Evolutionary conservation across 2,329 filamentous ascomycete genomes (phyloP).

Genomic region (Colletotrichum aenigma): DNA sequence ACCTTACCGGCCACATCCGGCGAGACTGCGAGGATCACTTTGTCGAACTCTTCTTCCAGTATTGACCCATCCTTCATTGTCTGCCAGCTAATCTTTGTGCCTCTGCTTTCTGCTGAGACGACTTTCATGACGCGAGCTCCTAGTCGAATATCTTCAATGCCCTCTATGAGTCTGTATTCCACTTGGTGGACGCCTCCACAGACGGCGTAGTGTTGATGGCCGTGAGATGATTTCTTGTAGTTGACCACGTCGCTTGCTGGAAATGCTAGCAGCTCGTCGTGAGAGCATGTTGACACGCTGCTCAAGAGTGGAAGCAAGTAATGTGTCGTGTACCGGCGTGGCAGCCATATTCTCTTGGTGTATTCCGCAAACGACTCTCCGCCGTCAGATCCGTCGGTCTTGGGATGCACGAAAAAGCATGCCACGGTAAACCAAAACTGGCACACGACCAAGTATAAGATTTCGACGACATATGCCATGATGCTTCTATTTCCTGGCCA

Average conservation of each 20-base stretch:
- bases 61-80: not conserved
- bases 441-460: slow-evolving; percentile 48
- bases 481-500: slow-evolving; percentile 40
- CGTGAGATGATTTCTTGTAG: slow-evolving; percentile 52
- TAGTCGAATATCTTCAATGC: slow-evolving; percentile 43
- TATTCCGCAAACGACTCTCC: slow-evolving; percentile 55
- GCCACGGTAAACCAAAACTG: slow-evolving; percentile 59
- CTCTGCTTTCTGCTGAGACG: slow-evolving; percentile 25
- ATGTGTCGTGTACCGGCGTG: slow-evolving; percentile 47
- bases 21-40: slow-evolving; percentile 58
- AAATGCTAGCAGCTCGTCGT: slow-evolving; percentile 52
- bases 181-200: slow-evolving; percentile 53
- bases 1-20: slow-evolving; percentile 55
- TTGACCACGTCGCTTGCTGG: slow-evolving; percentile 57
- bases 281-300: slow-evolving; percentile 59
- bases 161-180: slow-evolving; percentile 47
- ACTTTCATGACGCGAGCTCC: slow-evolving; percentile 41
- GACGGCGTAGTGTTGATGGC: slow-evolving; percentile 55
- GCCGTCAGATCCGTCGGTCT: not conserved
- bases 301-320: slow-evolving; percentile 62
- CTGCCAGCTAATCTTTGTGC: slow-evolving; percentile 35
- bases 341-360: slow-evolving; percentile 51
- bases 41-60: slow-evolving; percentile 48
- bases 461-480: slow-evolving; percentile 45
- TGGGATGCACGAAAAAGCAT: slow-evolving; percentile 51